Evolutionary conservation across 2,329 filamentous ascomycete genomes (phyloP), one percentile per base, ranked within the genome.

Genomic region (Pseudopyricularia javanii): DNA sequence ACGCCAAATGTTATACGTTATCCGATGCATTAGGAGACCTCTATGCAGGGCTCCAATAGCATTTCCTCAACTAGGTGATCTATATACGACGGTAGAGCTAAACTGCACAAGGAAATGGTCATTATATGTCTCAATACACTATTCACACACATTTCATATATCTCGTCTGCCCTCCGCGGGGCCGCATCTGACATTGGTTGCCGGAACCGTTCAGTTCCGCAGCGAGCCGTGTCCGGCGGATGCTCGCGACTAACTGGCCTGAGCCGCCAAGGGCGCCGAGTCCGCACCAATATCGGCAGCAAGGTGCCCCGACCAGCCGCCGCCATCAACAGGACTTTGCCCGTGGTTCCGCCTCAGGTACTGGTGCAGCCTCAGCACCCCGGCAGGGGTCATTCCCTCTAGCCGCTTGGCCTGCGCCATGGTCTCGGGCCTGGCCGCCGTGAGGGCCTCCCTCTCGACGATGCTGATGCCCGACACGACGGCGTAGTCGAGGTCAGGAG

Each of bases 381-480:
- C 81, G 0, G 77, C 71, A 1, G 82, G 80, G 20, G 81, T 85
- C 56, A 85, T 73, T 4, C 91, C 91, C 67, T 98, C 93, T 11
- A 96, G 80, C 14, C 93, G 74, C 49, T 89, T 76, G 32, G 91
- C 91, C 75, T 96, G 93, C 0, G 88, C 91, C 22, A 98, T 74
- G 56, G 81, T 94, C 68, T 94, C 88, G 0, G 93, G 93, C 51
- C 80, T 73, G 1, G 88, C 86, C 2, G 74, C 71, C 54, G 79
- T 76, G 34, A 98, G 73, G 4, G 85, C 76, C 28, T 80, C 75
- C 66, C 80, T 84, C 71, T 97, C 93, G 54, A 88, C 90, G 35
- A 82, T 78, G 53, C 87, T 90, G 51, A 98, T 72, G 0, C 90
- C 90, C 33, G 77, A 72, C 1, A 98, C 76, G 12, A 67, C 61